phyloP scores from a whole-genome alignment of 2,329 filamentous ascomycete species.

The Thyridium curvatum region DNA sequence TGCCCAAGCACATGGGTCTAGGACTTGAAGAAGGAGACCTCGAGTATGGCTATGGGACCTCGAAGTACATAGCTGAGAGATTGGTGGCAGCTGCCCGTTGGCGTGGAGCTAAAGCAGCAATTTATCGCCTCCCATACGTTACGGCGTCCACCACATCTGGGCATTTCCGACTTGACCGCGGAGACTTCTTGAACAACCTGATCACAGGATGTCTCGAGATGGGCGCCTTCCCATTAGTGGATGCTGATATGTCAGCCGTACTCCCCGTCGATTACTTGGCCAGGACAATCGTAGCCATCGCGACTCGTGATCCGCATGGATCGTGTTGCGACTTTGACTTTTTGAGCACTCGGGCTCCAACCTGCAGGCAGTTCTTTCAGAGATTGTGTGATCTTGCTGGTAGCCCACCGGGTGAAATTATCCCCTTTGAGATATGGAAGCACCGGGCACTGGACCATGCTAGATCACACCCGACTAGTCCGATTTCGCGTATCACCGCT shows the following conservation, averaged over 20 bases:
- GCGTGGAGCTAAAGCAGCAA: conserved; percentile 16
- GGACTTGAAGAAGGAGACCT: conserved; percentile 14
- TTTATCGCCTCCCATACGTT: conserved; percentile 19
- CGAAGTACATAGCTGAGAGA: conserved; percentile 17
- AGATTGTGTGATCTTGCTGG: conserved; percentile 9
- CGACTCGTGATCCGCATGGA: conserved; percentile 12
- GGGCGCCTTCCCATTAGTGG: conserved; percentile 17
- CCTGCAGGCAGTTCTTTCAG: conserved; percentile 16
- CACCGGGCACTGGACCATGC: conserved; percentile 15
- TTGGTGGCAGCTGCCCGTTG: conserved; percentile 18
- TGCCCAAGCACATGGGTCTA: conserved; percentile 17
- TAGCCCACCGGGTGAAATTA: conserved; percentile 7
- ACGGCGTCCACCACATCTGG: conserved; percentile 17
- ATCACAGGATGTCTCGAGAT: conserved; percentile 17
- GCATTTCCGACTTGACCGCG: conserved; percentile 18
- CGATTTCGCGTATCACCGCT: conserved; percentile 17
- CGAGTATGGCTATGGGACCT: conserved; percentile 20
- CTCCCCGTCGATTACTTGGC: conserved; percentile 20
- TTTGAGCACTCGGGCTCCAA: conserved; percentile 13
- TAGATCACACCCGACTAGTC: conserved; percentile 9
- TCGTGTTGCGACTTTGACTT: conserved; percentile 20
- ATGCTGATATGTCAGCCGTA: conserved; percentile 16
- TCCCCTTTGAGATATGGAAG: conserved; percentile 16
- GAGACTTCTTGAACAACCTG: conserved; percentile 20
- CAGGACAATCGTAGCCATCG: conserved; percentile 14